phyloP scores from a whole-genome alignment of 164 flowering plant species.

The Piper longum region DNA sequence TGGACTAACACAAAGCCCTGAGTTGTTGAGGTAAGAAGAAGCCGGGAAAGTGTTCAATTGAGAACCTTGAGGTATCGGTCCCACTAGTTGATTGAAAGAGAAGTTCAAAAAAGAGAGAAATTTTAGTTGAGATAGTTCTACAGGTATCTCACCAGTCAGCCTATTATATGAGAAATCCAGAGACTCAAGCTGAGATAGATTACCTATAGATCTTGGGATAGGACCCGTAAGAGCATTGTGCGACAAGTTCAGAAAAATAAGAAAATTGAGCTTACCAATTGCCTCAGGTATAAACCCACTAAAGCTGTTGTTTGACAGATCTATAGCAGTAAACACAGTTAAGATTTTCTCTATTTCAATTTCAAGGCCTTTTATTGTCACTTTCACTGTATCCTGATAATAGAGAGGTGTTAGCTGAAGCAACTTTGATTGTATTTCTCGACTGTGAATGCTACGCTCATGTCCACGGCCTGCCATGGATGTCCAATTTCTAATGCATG shows the following conservation, averaged over 20 bases:
- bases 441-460: neutral
- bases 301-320: conserved; percentile 7
- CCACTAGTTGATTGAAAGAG: conserved; percentile 6
- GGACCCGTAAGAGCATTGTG: conserved; percentile 1
- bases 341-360: conserved; percentile 2
- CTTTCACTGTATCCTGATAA: conserved; percentile 1
- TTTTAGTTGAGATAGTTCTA: conserved; percentile 1
- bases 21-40: conserved; percentile 4
- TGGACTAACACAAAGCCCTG: conserved; percentile 10
- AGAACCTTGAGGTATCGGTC: conserved; percentile 5
- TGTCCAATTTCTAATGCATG: conserved; percentile 16
- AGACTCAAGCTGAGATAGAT: conserved; percentile 1
- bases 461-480: conserved; percentile 6
- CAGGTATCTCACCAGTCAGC: conserved; percentile 8
- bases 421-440: neutral
- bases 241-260: conserved; percentile 3
- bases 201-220: conserved; percentile 3
- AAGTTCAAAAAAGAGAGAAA: conserved; percentile 11
- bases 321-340: conserved; percentile 4
- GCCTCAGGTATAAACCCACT: conserved; percentile 2
- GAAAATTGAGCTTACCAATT: neutral
- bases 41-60: conserved; percentile 8
- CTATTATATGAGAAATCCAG: conserved; percentile 9
- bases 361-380: conserved; percentile 3
- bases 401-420: neutral